A percentile compares a stretch with the other conserved stretches of the same genome.
Conservation (phyloP, 306 rosid species). For the Prunus mume region DNA sequence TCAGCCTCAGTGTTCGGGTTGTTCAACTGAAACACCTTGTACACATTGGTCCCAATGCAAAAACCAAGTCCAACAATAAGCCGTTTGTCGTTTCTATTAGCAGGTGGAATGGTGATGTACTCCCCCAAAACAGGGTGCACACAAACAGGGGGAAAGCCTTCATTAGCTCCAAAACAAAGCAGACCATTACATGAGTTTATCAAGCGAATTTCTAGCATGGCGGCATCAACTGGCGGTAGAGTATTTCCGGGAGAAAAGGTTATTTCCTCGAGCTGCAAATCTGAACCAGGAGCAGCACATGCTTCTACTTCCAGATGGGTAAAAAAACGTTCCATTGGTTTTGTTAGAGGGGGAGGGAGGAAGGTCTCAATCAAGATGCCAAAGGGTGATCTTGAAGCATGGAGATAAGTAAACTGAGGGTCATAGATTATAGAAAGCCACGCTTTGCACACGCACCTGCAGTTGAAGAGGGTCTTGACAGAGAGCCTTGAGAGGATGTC, state of each 20-base stretch:
- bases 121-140: constrained; percentile 18
- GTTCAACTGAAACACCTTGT: too few relatives aligned
- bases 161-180: background rate
- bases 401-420: constrained; percentile 6
- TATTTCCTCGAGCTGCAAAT: background rate
- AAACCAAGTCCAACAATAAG: too few relatives aligned
- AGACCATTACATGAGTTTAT: constrained; percentile 18
- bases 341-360: background rate
- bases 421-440: constrained; percentile 6
- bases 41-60: too few relatives aligned
- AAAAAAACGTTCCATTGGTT: background rate
- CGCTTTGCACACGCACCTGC: constrained; percentile 7
- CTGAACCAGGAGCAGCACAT: background rate
- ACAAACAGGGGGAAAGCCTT: background rate
- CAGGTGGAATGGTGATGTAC: background rate
- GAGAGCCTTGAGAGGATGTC: constrained; percentile 20
- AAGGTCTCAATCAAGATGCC: background rate
- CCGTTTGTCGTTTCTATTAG: background rate
- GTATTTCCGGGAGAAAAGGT: background rate
- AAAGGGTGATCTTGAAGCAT: background rate
- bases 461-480: background rate
- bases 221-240: background rate
- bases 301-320: background rate
- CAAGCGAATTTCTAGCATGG: background rate
- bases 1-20: too few relatives aligned